Evolutionary conservation across 352 stramenopile genomes (phyloP).

Genomic region (Phytophthora rubi): DNA sequence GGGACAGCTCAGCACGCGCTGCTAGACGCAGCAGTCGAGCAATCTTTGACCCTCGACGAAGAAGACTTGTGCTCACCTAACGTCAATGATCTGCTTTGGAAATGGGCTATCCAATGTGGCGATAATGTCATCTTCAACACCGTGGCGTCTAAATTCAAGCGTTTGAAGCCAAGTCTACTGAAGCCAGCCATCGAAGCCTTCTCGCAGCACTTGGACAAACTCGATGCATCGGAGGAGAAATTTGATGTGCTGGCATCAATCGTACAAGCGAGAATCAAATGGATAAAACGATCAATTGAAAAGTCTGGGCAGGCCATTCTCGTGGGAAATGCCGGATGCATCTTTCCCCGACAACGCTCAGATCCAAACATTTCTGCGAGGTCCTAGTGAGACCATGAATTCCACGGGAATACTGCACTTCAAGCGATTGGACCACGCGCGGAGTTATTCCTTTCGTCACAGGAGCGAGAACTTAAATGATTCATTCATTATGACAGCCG

Average conservation of each 20-base stretch:
- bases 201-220: neutral
- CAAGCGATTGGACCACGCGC: neutral
- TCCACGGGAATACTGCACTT: neutral
- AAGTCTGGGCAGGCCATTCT: neutral
- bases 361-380: too few relatives aligned
- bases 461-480: neutral
- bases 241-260: neutral
- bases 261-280: neutral
- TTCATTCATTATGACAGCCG: neutral
- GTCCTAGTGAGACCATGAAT: neutral
- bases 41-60: too few relatives aligned
- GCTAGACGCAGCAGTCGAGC: too few relatives aligned
- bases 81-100: too few relatives aligned
- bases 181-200: too few relatives aligned
- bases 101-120: too few relatives aligned
- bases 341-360: neutral
- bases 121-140: too few relatives aligned
- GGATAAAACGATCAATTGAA: neutral
- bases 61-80: too few relatives aligned
- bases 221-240: neutral
- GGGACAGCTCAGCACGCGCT: too few relatives aligned
- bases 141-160: too few relatives aligned
- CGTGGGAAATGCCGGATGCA: neutral
- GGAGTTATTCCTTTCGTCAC: neutral
- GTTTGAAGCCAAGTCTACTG: too few relatives aligned